Percentiles rank a stretch among this genome's conserved stretches.
phyloP scores from a whole-genome alignment of 73 alveolate genomes.

The Loxodes magnus region DNA sequence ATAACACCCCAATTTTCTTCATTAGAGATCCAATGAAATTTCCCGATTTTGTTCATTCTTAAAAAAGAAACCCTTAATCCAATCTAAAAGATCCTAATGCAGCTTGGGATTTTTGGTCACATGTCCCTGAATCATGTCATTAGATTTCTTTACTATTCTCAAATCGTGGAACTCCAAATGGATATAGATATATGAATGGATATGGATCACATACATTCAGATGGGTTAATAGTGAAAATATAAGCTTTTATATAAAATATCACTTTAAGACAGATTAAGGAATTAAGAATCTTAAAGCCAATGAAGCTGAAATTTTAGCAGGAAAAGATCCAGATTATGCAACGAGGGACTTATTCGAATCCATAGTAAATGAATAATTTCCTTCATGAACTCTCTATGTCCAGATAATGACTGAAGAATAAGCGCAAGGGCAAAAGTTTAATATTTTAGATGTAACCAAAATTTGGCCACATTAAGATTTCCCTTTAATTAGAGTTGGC shows the following conservation, averaged over 20 bases:
- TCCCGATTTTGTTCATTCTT: constrained; percentile 82
- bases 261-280: constrained; percentile 81
- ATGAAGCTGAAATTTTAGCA: constrained; percentile 47
- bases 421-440: constrained; percentile 57
- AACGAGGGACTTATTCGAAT: constrained; percentile 66
- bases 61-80: constrained; percentile 76
- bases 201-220: constrained; percentile 76
- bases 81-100: constrained; percentile 44
- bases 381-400: constrained; percentile 71
- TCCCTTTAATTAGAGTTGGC: constrained; percentile 70
- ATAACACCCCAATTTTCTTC: constrained; percentile 88
- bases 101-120: constrained; percentile 79
- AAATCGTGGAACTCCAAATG: constrained; percentile 89
- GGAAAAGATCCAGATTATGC: constrained; percentile 64
- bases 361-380: constrained; percentile 46
- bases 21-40: constrained; percentile 78
- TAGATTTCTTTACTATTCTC: constrained; percentile 65
- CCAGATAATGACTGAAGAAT: constrained; percentile 66
- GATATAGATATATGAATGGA: constrained; percentile 82
- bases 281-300: constrained; percentile 54
- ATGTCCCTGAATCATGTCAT: constrained; percentile 72
- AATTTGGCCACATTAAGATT: constrained; percentile 83
- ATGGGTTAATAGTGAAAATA: constrained; percentile 73
- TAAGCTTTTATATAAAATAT: constrained; percentile 63
- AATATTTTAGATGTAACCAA: constrained; percentile 80